Base-by-base conservation (phyloP, 495 filamentous ascomycete species). In the Rostrohypoxylon terebratum region DNA sequence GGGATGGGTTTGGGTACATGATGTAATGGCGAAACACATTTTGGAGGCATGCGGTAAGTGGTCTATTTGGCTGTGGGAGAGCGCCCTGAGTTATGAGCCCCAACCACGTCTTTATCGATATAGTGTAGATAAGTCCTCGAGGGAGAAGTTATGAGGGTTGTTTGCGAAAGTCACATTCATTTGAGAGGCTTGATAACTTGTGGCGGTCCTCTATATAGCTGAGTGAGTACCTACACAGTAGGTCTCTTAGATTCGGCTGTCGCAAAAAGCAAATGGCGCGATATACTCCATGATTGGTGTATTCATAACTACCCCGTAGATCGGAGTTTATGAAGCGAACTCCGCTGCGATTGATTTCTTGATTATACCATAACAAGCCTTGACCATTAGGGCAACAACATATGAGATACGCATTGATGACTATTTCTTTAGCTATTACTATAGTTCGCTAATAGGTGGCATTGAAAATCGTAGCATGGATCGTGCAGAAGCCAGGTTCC, bases 51-150 rank as follows among this genome's bases (percentile, higher is more conserved):
- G 42, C 18, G 42, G 42, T 45, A 20, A 45, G 8, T 45, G 42
- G 20, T 45, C 42, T 45, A 45, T 45, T 45, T 13, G 42, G 18
- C 18, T 6, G 42, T 45, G 16, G 13, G 16, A 45, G 16, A 20
- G 42, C 42, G 5, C 8, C n/a, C 3, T 45, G 42, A 20, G 3
- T 45, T 45, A n/a, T n/a, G n/a, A 18, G 4, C 42, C 42, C 42
- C 42, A 45, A 45, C 42, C 42, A 45, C n/a, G 42, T 45, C 18
- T 45, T 45, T 45, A 45, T 45, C 18, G 42, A 45, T 45, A 45
- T 45, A 45, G 42, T 20, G 8, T 18, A 20, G 42, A 45, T 45
- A 20, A 20, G 18, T 20, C 42, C 16, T 20, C 1, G 16, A 6
- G 16, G 2, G 4, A 6, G 18, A 18, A 8, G 2, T 0, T 45